These are phyloP conservation scores for Plasmodium cynomolgi DNA, from an alignment of 169 alveolate genomes.

Conservation along the genomic window DNA sequence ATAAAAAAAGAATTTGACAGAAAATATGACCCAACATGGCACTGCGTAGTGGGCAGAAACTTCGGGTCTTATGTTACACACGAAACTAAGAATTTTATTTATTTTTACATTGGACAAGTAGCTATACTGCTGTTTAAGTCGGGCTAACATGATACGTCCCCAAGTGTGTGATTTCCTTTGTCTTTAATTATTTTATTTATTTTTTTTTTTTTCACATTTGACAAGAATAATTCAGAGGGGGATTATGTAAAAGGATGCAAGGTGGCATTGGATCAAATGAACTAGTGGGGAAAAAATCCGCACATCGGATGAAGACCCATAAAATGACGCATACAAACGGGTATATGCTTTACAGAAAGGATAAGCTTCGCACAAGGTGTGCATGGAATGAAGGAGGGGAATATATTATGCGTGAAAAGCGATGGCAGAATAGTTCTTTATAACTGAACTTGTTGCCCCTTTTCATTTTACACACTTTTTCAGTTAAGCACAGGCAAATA, in stretches of 20 bases:
- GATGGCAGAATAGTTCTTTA: neutral
- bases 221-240: slow-evolving; percentile 4
- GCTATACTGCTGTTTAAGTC: slow-evolving; percentile 98
- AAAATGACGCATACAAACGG: neutral
- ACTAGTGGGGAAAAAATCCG: neutral
- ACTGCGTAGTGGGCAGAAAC: slow-evolving; percentile 99
- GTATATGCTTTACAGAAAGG: neutral
- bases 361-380: neutral
- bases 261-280: neutral
- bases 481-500: neutral
- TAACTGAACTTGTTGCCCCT: slow-evolving; percentile 11
- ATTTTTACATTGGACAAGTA: slow-evolving; percentile 98
- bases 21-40: slow-evolving; percentile 99
- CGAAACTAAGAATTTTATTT: slow-evolving; percentile 99
- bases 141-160: slow-evolving; percentile 87
- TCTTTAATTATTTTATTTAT: neutral
- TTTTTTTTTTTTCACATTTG: neutral
- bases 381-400: neutral
- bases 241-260: neutral
- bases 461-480: slow-evolving; percentile 13
- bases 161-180: neutral
- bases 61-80: slow-evolving; percentile 99
- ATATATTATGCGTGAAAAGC: neutral
- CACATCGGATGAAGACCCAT: neutral
- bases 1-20: slow-evolving; percentile 99